These are phyloP conservation scores for Amanita inopinata DNA, from an alignment of 768 basidiomycete species.

Conservation along the genomic window DNA sequence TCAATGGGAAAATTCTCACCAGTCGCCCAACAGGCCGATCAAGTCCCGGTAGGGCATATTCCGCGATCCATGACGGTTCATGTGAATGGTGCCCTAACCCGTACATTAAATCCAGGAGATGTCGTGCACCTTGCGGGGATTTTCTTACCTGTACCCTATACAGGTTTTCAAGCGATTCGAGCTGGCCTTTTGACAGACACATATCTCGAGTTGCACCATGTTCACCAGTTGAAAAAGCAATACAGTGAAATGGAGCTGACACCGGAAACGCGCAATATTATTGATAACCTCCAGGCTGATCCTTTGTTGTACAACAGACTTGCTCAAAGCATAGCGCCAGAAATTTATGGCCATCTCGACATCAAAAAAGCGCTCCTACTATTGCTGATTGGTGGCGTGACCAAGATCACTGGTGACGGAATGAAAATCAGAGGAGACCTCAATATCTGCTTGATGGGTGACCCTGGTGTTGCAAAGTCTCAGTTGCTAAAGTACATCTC, in stretches of 20 bases:
- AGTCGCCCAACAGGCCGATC: conserved; percentile 64
- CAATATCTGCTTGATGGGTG: conserved; percentile 98
- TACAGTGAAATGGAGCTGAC: conserved; percentile 93
- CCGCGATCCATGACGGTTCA: conserved; percentile 98
- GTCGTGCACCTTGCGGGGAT: conserved; percentile 93
- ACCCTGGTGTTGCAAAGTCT: conserved; percentile 98
- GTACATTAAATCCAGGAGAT: conserved; percentile 91
- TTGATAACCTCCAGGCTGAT: conserved; percentile 62
- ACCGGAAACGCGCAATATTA: conserved; percentile 63
- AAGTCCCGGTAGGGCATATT: conserved; percentile 99
- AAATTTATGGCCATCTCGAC: conserved; percentile 96
- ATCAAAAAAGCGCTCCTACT: conserved; percentile 94
- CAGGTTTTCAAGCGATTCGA: conserved; percentile 93
- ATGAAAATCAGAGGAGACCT: conserved; percentile 99
- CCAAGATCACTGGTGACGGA: conserved; percentile 91
- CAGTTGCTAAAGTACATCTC: conserved; percentile 97
- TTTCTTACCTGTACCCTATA: conserved; percentile 96
- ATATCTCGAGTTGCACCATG: conserved; percentile 85
- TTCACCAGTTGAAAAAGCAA: conserved; percentile 94
- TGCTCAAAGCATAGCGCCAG: conserved; percentile 91
- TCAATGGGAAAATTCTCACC: conserved; percentile 6
- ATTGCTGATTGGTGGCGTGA: conserved; percentile 91
- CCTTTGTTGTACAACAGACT: conserved; percentile 80
- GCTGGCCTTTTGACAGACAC: conserved; percentile 97
- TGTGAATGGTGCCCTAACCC: conserved; percentile 81